These are phyloP conservation scores for Pseudocercospora fuligena DNA, from an alignment of 2,329 filamentous ascomycete genomes.

Conservation along the genomic window DNA sequence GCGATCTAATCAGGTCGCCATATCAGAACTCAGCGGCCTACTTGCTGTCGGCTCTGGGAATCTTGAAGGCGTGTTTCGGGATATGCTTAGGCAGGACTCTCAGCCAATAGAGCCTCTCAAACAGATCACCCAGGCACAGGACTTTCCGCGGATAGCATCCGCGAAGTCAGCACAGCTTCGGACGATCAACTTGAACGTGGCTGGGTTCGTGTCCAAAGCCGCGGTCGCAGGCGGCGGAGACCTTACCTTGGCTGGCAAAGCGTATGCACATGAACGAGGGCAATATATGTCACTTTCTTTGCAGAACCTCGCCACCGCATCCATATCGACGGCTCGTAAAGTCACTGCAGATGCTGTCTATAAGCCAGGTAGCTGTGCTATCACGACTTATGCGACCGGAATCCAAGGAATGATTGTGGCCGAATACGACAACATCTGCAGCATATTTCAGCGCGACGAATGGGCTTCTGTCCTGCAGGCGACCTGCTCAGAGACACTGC, in stretches of 20 bases:
- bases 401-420: conserved; percentile 86
- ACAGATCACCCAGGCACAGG: conserved; percentile 80
- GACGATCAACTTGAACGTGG: conserved; percentile 68
- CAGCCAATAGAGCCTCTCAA: conserved; percentile 85
- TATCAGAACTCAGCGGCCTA: conserved; percentile 76
- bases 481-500: conserved; percentile 77
- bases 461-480: conserved; percentile 79
- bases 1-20: conserved; percentile 87
- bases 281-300: conserved; percentile 83
- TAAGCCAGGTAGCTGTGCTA: conserved; percentile 84
- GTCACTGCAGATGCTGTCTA: conserved; percentile 80
- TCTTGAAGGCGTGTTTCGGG: conserved; percentile 82
- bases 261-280: conserved; percentile 84
- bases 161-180: conserved; percentile 77
- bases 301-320: conserved; percentile 85
- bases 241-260: conserved; percentile 67
- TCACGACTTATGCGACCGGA: conserved; percentile 83
- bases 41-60: conserved; percentile 80
- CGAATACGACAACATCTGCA: conserved; percentile 89
- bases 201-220: conserved; percentile 35
- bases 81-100: conserved; percentile 77
- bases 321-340: conserved; percentile 76
- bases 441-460: conserved; percentile 83
- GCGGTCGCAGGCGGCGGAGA: conserved; percentile 32
- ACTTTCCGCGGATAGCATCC: conserved; percentile 77